Evolutionary conservation across 306 rosid species (phyloP), one percentile per base, ranked within the genome.

Genomic region (Cicer arietinum): DNA sequence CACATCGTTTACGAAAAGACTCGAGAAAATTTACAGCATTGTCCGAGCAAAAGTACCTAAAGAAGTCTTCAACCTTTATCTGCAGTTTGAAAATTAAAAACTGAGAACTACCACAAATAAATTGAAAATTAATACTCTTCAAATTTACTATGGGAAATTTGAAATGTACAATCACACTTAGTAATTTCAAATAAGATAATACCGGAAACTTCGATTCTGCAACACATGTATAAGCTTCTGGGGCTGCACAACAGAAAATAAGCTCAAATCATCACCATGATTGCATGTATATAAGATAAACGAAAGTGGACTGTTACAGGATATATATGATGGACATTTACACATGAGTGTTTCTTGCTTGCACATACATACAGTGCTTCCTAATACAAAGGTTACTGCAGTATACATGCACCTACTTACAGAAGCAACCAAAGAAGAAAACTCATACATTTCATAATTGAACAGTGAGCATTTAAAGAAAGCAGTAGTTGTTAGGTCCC

Each of bases 201-300:
- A 95, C 99, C 91, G 83, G 93, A 88, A 95, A 89, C 83, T 69
- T 82, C n/a, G 96, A 75, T 75, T 92, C 98, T 60, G 92, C 92
- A 79, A 95, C 97, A 79, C 80, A 82, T 62, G 96, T 88, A 69
- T 42, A 90, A 46, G n/a, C 83, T 62, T 92, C 99, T 3, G 89
- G 84, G 51, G 84, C 99, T 95, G 99, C 93, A 85, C 14, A 50
- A 42, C 60, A 77, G 57, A 80, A 67, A 73, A 62, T 77, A 84
- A 53, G 68, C 64, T 85, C 74, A 82, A 25, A 60, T 37, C 73
- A 76, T 80, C 76, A 81, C 69, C 54, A 65, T 47, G 51, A 18
- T 57, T 72, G 47, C 44, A 67, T 4, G 22, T 30, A 30, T 11
- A 71, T 25, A 51, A 47, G 57, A 7, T 43, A 50, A 57, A 71